Evolutionary conservation across 2,329 filamentous ascomycete species (phyloP).

Genomic region (Paramyrothecium roridum): DNA sequence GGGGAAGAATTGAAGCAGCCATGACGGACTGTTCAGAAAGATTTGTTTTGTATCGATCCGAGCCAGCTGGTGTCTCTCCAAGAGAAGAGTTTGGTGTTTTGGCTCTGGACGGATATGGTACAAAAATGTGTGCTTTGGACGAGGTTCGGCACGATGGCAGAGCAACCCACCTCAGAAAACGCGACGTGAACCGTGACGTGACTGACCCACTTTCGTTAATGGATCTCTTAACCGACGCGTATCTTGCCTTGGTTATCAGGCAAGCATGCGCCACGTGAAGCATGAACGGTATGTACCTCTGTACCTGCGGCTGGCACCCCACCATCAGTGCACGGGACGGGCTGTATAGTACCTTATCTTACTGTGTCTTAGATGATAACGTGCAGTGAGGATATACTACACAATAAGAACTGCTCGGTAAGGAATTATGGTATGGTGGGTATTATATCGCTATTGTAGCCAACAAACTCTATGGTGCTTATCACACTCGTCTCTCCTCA

Average conservation of each 20-base stretch:
- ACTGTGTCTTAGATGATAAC: too few relatives aligned
- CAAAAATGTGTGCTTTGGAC: conserved; percentile 12
- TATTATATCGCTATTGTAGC: too few relatives aligned
- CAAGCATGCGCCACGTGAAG: neutral
- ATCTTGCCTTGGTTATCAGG: neutral
- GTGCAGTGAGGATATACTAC: too few relatives aligned
- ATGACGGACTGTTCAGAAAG: conserved; percentile 25
- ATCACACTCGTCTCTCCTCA: too few relatives aligned
- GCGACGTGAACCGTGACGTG: conserved; percentile 34
- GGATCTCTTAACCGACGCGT: conserved; percentile 26
- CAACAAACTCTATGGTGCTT: too few relatives aligned
- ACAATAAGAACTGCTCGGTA: too few relatives aligned
- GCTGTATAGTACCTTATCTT: too few relatives aligned
- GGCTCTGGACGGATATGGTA: neutral
- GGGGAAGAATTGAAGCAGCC: conserved; percentile 53
- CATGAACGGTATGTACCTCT: conserved; percentile 1
- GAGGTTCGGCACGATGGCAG: conserved; percentile 8
- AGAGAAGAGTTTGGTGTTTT: conserved; percentile 10
- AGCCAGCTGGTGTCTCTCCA: neutral
- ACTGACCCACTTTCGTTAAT: conserved; percentile 24
- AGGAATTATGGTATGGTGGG: too few relatives aligned
- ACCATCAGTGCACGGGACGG: too few relatives aligned
- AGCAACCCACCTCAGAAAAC: conserved; percentile 14
- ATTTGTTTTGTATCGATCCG: neutral
- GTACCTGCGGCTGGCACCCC: too few relatives aligned